Base-by-base conservation (phyloP, 352 stramenopile genomes). In the Phytophthora citrophthora region DNA sequence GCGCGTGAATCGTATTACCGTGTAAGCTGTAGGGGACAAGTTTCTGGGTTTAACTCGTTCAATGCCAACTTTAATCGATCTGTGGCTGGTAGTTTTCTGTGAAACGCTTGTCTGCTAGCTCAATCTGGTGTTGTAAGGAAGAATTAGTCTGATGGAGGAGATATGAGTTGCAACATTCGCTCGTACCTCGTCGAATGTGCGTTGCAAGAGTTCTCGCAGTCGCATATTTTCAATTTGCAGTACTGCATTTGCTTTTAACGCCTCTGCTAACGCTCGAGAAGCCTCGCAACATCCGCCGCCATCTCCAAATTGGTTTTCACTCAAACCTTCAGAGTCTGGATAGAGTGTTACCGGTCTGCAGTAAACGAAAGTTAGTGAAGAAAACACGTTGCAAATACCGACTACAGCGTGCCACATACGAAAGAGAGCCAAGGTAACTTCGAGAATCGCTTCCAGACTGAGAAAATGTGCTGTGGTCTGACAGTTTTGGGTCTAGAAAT, bases 211-310 rank as follows among this genome's bases (percentile, higher is more conserved):
- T 50, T 79, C 66, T 60, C 58, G 57, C 6, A 81, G 49, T 2
- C 54, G 73, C n/a, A 57, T 8, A 44, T 82, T 84, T 32, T 80
- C 72, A 4, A n/a, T 16, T 51, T 73, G 57, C 24, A 84, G 43
- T 8, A 54, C 57, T 40, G 54, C 45, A 23, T 76, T 85, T 29
- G 43, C 49, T 16, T 50, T 55, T 10, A 64, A 12, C 43, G 64
- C 52, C 29, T 71, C 51, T 24, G 27, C 31, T 31, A 70, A 27
- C 5, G 54, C 43, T 47, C 5, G 29, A 52, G 44, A 58, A 50
- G 23, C 24, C 5, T 46, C 39, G 38, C 56, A 67, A 13, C 44
- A 63, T 20, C 13, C 26, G 2, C 12, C 20, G 12, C 50, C 58
- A 40, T 47, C 43, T 54, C 20, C 40, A 31, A 53, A 18, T n/a